phyloP scores from a whole-genome alignment of 192 early-diverging fungal species.

The Coemansia sp. region DNA sequence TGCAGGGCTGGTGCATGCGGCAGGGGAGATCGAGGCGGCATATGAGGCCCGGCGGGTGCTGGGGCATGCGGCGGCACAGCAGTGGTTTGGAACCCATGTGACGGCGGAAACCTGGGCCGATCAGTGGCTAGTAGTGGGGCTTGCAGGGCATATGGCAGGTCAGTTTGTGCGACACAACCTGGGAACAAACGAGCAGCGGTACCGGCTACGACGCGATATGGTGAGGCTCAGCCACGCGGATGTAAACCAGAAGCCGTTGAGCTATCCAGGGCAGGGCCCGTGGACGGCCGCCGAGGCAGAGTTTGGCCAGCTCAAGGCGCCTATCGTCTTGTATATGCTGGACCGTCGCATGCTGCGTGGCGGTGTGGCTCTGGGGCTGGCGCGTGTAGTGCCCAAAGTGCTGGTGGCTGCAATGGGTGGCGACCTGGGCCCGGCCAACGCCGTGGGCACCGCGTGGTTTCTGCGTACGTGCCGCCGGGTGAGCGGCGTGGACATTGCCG shows the following conservation, averaged over 20 bases:
- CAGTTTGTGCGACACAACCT: slow-evolving; percentile 78
- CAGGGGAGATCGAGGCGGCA: slow-evolving; percentile 80
- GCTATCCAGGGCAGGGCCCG: slow-evolving; percentile 59
- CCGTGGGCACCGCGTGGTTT: slow-evolving; percentile 69
- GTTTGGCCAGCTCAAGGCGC: slow-evolving; percentile 81
- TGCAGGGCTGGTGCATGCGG: slow-evolving; percentile 63
- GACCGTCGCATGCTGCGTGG: slow-evolving; percentile 80
- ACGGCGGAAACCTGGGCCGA: slow-evolving; percentile 70
- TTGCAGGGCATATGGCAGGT: slow-evolving; percentile 72
- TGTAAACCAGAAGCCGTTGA: slow-evolving; percentile 83
- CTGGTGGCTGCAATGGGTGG: slow-evolving; percentile 73
- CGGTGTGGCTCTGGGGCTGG: slow-evolving; percentile 64
- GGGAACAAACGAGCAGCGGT: slow-evolving; percentile 86
- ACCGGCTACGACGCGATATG: slow-evolving; percentile 80
- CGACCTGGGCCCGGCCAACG: slow-evolving; percentile 54
- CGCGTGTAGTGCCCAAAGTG: slow-evolving; percentile 78
- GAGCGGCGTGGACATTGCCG: slow-evolving; percentile 76
- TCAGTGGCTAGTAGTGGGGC: slow-evolving; percentile 82
- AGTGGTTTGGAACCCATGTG: slow-evolving; percentile 96
- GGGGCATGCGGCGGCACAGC: slow-evolving; percentile 69
- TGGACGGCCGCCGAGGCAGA: slow-evolving; percentile 63
- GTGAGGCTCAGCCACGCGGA: slow-evolving; percentile 76
- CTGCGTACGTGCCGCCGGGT: slow-evolving; percentile 81
- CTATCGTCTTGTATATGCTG: slow-evolving; percentile 89
- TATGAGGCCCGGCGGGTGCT: slow-evolving; percentile 77